These are phyloP conservation scores for Symmetrospora coprosmae DNA, from an alignment of 768 basidiomycete genomes.

Conservation along the genomic window DNA sequence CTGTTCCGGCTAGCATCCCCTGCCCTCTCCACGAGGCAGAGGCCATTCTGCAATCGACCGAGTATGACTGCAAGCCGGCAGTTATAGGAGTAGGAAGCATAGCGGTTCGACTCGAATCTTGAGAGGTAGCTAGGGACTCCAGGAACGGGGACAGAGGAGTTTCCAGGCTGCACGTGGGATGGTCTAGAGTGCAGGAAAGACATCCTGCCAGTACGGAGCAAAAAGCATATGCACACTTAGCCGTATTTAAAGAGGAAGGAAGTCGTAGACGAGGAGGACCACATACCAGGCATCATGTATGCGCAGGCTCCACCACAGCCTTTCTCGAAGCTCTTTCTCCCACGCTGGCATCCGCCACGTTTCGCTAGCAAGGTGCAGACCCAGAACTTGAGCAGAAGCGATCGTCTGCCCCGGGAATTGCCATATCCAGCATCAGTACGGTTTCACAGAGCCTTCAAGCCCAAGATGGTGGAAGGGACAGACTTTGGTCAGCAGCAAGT, in stretches of 20 bases:
- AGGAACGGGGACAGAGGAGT: slow-evolving; percentile 13
- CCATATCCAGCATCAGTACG: background rate
- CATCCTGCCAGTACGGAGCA: background rate
- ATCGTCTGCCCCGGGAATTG: slow-evolving; percentile 12
- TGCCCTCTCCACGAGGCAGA: slow-evolving; percentile 10
- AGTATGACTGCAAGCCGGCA: slow-evolving; percentile 20
- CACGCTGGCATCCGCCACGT: slow-evolving; percentile 14
- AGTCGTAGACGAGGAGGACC: background rate
- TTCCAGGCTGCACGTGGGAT: slow-evolving; percentile 20
- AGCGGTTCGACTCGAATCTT: background rate
- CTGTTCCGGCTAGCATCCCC: background rate
- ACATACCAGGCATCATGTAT: slow-evolving; percentile 26
- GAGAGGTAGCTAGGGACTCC: background rate
- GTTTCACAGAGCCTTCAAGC: background rate
- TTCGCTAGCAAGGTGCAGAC: slow-evolving; percentile 20
- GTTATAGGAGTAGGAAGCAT: slow-evolving; percentile 13
- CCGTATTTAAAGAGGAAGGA: background rate
- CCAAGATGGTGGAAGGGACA: background rate
- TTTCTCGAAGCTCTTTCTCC: slow-evolving; percentile 13
- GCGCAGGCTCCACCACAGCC: slow-evolving; percentile 23
- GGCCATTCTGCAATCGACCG: slow-evolving; percentile 2
- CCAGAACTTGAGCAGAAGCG: slow-evolving; percentile 26
- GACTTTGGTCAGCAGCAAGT: slow-evolving; percentile 23
- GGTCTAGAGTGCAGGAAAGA: slow-evolving; percentile 28
- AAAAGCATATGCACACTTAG: background rate